phyloP scores from a whole-genome alignment of 139 green algal species.

The Nannochloris sp. region DNA sequence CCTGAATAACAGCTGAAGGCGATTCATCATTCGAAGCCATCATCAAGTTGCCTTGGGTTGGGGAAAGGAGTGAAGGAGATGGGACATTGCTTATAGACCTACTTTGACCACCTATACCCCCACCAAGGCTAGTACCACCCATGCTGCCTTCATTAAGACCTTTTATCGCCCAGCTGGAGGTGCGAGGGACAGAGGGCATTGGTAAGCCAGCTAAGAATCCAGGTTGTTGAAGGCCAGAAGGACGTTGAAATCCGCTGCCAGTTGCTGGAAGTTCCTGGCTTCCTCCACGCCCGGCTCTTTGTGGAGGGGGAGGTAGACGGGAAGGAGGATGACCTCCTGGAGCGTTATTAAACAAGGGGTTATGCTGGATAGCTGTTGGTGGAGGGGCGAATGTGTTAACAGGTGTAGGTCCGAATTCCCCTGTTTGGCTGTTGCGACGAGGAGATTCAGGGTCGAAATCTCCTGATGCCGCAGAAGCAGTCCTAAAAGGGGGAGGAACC shows the following conservation, averaged over 20 bases:
- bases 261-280: not conserved
- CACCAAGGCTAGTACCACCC: no score
- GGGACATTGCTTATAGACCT: not conserved
- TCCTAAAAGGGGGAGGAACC: not conserved
- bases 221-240: not conserved
- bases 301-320: not conserved
- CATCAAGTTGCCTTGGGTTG: not conserved
- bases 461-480: not conserved
- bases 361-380: not conserved
- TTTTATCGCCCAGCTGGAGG: not conserved
- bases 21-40: not conserved
- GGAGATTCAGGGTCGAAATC: constrained; percentile 12
- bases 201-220: not conserved
- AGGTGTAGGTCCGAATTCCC: not conserved
- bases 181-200: not conserved
- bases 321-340: not conserved
- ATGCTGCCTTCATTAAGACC: not conserved
- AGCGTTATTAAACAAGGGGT: not conserved
- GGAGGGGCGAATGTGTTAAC: not conserved
- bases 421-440: not conserved
- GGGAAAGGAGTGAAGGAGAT: not conserved
- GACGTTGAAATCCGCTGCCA: not conserved
- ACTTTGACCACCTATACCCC: not conserved
- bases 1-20: not conserved
- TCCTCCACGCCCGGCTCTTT: not conserved